Percentiles rank a stretch among this genome's conserved stretches.
Conservation (phyloP, 1,284 basidiomycete genomes). For the Erythrobasidium hasegawianum region DNA sequence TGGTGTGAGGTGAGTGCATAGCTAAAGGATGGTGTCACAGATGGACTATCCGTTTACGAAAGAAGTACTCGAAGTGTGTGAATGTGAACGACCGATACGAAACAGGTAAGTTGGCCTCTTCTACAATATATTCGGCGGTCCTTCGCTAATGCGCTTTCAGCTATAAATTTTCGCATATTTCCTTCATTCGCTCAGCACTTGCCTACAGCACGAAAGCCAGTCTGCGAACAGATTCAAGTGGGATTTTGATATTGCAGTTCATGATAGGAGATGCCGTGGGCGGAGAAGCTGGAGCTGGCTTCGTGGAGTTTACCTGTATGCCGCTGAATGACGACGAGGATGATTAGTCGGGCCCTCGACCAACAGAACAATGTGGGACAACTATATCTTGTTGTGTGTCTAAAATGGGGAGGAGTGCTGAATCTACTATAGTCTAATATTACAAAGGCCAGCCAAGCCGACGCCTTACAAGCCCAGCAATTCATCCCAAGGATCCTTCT, state of each 20-base stretch:
- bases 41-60: conserved; percentile 89
- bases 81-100: conserved; percentile 64
- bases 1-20: no score
- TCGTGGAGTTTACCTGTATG: conserved; percentile 42
- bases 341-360: not conserved
- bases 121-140: no score
- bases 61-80: conserved; percentile 82
- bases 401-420: no score
- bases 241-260: conserved; percentile 77
- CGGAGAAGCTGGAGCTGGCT: conserved; percentile 32
- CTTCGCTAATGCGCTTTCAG: no score
- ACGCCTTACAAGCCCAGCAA: conserved; percentile 1
- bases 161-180: conserved; percentile 72
- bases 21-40: no score
- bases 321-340: conserved; percentile 27
- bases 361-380: not conserved
- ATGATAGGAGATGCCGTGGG: conserved; percentile 60
- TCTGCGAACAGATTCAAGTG: conserved; percentile 71
- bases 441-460: not conserved
- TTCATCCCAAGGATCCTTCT: conserved; percentile 15
- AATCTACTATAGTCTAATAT: no score
- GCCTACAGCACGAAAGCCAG: conserved; percentile 79
- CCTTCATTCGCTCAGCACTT: conserved; percentile 65
- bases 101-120: conserved; percentile 79
- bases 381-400: no score